phyloP scores from a whole-genome alignment of 345 rosid species.

The Geranium rotundifolium region DNA sequence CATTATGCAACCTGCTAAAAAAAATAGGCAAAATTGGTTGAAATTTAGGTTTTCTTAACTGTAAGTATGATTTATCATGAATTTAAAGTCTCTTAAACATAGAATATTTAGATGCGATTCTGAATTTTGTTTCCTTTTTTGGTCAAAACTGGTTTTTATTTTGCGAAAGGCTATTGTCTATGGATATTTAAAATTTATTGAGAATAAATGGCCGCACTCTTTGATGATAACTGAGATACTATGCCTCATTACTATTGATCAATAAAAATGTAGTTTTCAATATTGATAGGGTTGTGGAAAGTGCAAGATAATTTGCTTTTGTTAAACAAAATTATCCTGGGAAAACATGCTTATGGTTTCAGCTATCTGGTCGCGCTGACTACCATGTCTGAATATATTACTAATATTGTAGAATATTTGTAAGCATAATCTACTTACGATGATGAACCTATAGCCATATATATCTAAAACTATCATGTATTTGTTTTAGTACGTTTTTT shows the following conservation, averaged over 20 bases:
- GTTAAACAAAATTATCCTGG: neutral
- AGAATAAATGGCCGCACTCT: neutral
- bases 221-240: neutral
- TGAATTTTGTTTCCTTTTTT: neutral
- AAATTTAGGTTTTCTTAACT: neutral
- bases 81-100: neutral
- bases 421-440: neutral
- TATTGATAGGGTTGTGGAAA: neutral
- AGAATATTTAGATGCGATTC: neutral
- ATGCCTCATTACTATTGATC: neutral
- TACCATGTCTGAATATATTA: neutral
- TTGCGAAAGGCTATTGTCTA: neutral
- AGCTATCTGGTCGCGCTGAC: neutral
- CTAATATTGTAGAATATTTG: neutral
- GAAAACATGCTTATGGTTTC: neutral
- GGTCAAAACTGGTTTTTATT: neutral
- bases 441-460: neutral
- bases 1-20: neutral
- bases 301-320: neutral
- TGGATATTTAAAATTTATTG: neutral
- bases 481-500: no score
- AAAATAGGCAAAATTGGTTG: neutral
- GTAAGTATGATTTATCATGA: neutral
- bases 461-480: neutral
- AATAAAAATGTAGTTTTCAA: neutral